Conservation (phyloP, 306 rosid species). For the Biancaea sappan region DNA sequence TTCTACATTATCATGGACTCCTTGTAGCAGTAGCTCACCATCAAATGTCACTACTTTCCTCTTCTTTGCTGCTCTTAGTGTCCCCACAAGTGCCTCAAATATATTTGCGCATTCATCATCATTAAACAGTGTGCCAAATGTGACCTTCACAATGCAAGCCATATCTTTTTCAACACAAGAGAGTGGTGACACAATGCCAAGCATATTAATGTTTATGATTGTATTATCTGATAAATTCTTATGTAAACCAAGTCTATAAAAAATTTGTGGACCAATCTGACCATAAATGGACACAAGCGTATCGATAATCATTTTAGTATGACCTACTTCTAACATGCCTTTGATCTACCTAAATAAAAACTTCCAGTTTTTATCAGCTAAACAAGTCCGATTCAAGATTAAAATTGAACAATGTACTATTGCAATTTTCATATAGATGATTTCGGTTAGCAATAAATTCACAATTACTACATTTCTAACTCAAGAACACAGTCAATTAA, state of each 20-base stretch:
- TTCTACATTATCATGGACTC: conserved; percentile 93
- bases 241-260: too few species aligned
- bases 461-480: neutral
- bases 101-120: conserved; percentile 91
- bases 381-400: conserved; percentile 14
- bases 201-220: conserved; percentile 11
- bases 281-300: neutral
- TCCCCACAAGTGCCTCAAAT: conserved; percentile 92
- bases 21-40: conserved; percentile 91
- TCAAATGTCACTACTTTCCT: conserved; percentile 68
- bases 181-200: neutral
- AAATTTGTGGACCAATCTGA: neutral
- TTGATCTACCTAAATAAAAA: too few species aligned
- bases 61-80: conserved; percentile 88
- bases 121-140: conserved; percentile 79
- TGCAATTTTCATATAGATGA: neutral
- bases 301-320: neutral
- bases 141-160: conserved; percentile 55
- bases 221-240: neutral
- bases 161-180: conserved; percentile 21
- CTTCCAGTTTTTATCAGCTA: neutral
- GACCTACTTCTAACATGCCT: neutral
- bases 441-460: neutral
- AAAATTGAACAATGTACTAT: neutral
- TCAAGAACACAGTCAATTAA: neutral